Evolutionary conservation across 306 rosid genomes (phyloP).

Genomic region (Castanea crenata): DNA sequence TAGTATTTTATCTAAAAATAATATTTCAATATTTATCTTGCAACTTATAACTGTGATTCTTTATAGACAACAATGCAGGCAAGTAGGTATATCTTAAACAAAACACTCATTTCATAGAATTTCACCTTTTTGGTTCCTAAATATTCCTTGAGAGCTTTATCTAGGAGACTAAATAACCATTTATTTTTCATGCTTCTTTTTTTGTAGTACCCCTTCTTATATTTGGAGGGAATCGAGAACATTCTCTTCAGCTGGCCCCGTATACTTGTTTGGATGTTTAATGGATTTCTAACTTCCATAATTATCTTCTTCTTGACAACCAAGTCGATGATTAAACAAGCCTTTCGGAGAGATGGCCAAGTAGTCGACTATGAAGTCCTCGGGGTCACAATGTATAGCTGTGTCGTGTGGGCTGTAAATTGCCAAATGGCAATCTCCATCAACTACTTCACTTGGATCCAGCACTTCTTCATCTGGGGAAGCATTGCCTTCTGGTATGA

Average conservation of each 20-base stretch:
- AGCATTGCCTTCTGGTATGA: conserved; percentile 31
- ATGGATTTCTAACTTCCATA: conserved; percentile 25
- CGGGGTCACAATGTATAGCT: conserved; percentile 23
- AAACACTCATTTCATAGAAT: too few species aligned
- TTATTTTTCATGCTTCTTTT: not conserved
- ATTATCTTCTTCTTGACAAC: conserved; percentile 17
- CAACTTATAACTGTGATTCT: too few species aligned
- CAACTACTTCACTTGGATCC: conserved; percentile 42
- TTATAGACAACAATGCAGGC: too few species aligned
- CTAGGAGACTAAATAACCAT: conserved; percentile 1
- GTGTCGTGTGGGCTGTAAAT: conserved; percentile 37
- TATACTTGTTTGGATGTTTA: conserved; percentile 30
- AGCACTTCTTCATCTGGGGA: conserved; percentile 38
- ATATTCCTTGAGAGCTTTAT: not conserved
- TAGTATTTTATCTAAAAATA: not conserved
- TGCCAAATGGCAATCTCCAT: conserved; percentile 34
- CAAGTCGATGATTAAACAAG: not conserved
- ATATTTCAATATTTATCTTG: not conserved
- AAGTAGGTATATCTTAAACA: too few species aligned
- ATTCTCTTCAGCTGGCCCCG: conserved; percentile 23
- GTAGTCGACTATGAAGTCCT: conserved; percentile 24
- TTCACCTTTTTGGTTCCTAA: not conserved
- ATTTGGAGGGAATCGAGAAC: conserved; percentile 33
- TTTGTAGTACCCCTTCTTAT: conserved; percentile 31
- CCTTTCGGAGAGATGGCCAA: conserved; percentile 18